Percentiles rank a stretch among this genome's conserved stretches.
These are phyloP conservation scores for Teratosphaeria pseudoeucalypti DNA, from an alignment of 2,329 filamentous ascomycete species.

Conservation along the genomic window DNA sequence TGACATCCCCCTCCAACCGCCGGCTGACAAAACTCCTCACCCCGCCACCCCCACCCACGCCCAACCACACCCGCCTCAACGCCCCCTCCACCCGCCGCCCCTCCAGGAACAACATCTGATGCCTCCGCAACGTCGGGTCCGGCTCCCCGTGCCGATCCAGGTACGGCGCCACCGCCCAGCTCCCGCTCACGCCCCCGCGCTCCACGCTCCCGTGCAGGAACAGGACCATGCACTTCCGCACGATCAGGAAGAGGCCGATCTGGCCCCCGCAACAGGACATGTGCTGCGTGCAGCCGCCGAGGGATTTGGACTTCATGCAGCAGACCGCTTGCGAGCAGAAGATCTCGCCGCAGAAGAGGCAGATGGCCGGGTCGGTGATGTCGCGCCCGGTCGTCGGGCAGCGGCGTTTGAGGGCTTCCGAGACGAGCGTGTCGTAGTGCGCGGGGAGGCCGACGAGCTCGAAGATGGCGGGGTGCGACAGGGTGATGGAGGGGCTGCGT, in stretches of 20 bases:
- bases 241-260: constrained; percentile 90
- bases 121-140: constrained; percentile 75
- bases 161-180: constrained; percentile 80
- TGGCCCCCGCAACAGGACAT: constrained; percentile 80
- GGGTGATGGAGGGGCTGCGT: constrained; percentile 33
- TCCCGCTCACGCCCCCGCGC: constrained; percentile 65
- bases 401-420: constrained; percentile 72
- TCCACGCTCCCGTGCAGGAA: constrained; percentile 67
- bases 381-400: constrained; percentile 90
- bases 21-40: constrained; percentile 82
- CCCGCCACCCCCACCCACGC: constrained; percentile 45
- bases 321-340: constrained; percentile 92
- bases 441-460: constrained; percentile 87
- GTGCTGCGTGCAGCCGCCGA: constrained; percentile 83
- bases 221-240: constrained; percentile 87
- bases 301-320: constrained; percentile 58
- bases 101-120: constrained; percentile 82
- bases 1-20: constrained; percentile 88
- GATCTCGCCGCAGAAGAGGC: constrained; percentile 91
- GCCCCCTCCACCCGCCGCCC: constrained; percentile 88
- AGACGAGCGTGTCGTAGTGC: constrained; percentile 84
- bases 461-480: constrained; percentile 82
- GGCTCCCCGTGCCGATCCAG: constrained; percentile 93
- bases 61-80: constrained; percentile 74
- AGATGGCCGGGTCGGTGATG: constrained; percentile 79